These are phyloP conservation scores for Cupressus sempervirens DNA, from an alignment of 75 land plant genomes.

Conservation along the genomic window DNA sequence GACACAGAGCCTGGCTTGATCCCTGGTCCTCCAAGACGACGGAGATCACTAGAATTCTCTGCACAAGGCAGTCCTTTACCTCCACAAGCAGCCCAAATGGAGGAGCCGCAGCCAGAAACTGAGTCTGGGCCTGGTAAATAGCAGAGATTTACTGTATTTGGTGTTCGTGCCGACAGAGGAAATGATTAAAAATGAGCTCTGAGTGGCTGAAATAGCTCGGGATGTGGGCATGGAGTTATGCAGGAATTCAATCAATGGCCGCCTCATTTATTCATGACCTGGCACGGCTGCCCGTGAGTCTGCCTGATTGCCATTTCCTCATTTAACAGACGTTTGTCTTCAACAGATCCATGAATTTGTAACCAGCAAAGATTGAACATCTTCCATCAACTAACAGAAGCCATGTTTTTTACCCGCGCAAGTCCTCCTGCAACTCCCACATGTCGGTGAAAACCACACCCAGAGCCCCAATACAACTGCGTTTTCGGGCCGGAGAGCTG, in stretches of 20 bases:
- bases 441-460: no score
- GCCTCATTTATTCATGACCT: conserved; percentile 35
- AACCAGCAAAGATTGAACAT: conserved; percentile 12
- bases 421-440: no score
- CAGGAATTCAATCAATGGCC: conserved; percentile 25
- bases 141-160: conserved; percentile 5
- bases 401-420: not conserved
- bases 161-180: conserved; percentile 32
- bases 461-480: no score
- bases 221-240: conserved; percentile 38
- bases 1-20: conserved; percentile 18
- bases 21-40: conserved; percentile 23
- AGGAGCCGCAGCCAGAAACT: not conserved
- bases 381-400: not conserved
- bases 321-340: conserved; percentile 13
- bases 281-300: conserved; percentile 8
- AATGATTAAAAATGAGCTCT: conserved; percentile 18
- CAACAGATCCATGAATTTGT: conserved; percentile 26
- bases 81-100: not conserved
- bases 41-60: not conserved
- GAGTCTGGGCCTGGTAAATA: not conserved
- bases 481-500: no score
- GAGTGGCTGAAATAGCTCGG: conserved; percentile 25
- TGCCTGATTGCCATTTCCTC: conserved; percentile 28
- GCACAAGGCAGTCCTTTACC: not conserved